A percentile compares a stretch with the other conserved stretches of the same genome.
phyloP scores from a whole-genome alignment of 176 grass and related monocot genomes.

The Triticum dicoccoides region DNA sequence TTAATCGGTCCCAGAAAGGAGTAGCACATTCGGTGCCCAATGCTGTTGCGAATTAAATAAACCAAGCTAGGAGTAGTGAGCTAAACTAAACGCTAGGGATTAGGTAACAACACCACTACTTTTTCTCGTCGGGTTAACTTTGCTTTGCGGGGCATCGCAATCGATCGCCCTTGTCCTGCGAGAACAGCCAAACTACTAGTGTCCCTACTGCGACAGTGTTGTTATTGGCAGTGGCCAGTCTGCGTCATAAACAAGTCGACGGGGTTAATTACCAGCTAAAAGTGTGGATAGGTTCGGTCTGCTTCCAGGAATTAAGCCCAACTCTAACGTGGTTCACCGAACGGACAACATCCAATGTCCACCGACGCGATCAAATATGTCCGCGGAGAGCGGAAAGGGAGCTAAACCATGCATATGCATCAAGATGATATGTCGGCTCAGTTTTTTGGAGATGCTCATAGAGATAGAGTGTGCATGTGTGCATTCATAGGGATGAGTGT shows the following conservation, averaged over 20 bases:
- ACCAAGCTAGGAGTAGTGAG: background rate
- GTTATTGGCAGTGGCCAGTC: background rate
- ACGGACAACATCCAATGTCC: no score
- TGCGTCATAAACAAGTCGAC: background rate
- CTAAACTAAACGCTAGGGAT: background rate
- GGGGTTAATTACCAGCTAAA: background rate
- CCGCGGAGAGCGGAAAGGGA: no score
- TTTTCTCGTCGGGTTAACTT: constrained; percentile 25
- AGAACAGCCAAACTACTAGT: background rate
- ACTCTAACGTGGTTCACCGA: no score
- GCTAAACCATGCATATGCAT: no score
- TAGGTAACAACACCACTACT: background rate
- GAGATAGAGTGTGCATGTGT: no score
- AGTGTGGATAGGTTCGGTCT: background rate
- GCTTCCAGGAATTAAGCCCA: background rate
- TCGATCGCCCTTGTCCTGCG: background rate
- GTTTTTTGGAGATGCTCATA: no score
- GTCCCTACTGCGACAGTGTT: constrained; percentile 2
- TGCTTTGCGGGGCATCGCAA: constrained; percentile 17
- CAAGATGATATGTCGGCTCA: no score
- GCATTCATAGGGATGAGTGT: no score
- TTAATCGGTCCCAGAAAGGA: constrained; percentile 2
- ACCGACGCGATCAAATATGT: no score
- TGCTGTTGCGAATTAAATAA: background rate
- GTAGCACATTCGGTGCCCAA: background rate